Evolutionary conservation across 257 asterid species (phyloP), one percentile per base, ranked within the genome.

Genomic region (Solanum appendiculatum): DNA sequence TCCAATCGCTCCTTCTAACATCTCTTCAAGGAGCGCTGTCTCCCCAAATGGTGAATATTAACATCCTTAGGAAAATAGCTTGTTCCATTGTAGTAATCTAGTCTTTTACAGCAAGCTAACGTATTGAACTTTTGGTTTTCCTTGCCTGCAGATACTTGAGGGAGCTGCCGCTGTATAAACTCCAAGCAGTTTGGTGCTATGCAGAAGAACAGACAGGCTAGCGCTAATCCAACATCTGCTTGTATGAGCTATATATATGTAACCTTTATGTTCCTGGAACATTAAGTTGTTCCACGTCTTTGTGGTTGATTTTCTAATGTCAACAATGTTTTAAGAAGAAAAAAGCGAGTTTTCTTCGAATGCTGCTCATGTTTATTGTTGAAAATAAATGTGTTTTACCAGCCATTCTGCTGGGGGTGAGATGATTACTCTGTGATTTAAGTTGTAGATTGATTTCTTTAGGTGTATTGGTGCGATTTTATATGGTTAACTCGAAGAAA

Each of bases 41-140:
- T 92, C 98, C 42, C 88, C 94, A 21, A 92, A 93, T 51, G 96
- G 98, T 94, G 91, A 93, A 98, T 86, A 58, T 64, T 72, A 36
- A 86, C 51, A 51, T 88, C 70, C 63, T 15, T 21, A 0, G 9
- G 39, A 40, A 18, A 33, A 60, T 51, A 29, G 0, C 46, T 77
- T 74, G 23, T 40, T 18, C 63, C 63, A 2, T 78, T 46, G 2
- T 42, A 77, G 37, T 44, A 46, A 1, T 31, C 25, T 9, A 31
- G 23, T 39, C 40, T 13, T 82, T 69, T 80, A 82, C 16, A 23
- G 29, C 40, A 85, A 34, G 6, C 88, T 85, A 33, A 11, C 88
- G 68, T 34, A 86, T 36, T 66, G 16, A 18, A 23, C 46, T n/a
- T 74, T 48, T 64, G 54, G 63, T 33, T 89, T 80, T 21, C 0